These are phyloP conservation scores for Acacia confusa DNA, from an alignment of 306 rosid genomes.

Conservation along the genomic window DNA sequence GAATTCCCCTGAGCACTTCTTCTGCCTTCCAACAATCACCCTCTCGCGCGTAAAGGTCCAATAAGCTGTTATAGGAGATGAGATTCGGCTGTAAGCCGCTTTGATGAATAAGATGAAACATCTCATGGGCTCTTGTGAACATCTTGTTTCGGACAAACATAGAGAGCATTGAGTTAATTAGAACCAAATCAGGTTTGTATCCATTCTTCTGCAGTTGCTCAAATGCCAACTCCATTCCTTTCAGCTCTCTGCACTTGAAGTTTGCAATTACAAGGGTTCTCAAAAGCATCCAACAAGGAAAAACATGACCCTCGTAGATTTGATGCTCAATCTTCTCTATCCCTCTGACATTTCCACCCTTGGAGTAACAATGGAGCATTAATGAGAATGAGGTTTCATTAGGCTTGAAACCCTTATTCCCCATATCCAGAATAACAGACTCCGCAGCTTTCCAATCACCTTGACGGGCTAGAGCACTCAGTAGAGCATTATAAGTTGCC, in stretches of 20 bases:
- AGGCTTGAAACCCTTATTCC: conserved; percentile 74
- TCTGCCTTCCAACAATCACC: conserved; percentile 95
- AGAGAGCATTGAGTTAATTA: conserved; percentile 82
- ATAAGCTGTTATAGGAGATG: conserved; percentile 77
- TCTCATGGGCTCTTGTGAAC: conserved; percentile 69
- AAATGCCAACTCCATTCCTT: conserved; percentile 89
- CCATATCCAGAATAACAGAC: conserved; percentile 76
- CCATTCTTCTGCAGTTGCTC: conserved; percentile 63
- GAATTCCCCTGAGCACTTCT: conserved; percentile 71
- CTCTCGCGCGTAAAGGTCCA: conserved; percentile 79
- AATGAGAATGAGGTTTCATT: conserved; percentile 84
- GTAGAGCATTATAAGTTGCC: conserved; percentile 83
- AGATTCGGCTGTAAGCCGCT: conserved; percentile 76
- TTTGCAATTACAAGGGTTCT: conserved; percentile 78
- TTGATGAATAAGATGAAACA: conserved; percentile 54
- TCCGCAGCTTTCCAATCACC: conserved; percentile 91
- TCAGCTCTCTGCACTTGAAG: conserved; percentile 73
- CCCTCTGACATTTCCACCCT: conserved; percentile 73
- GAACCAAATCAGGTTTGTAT: conserved; percentile 82
- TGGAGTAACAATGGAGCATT: conserved; percentile 80
- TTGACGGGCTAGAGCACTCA: conserved; percentile 80
- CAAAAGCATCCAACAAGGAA: conserved; percentile 85
- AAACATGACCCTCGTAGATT: conserved; percentile 69
- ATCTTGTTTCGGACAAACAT: conserved; percentile 63
- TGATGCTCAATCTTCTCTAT: conserved; percentile 66